phyloP scores from a whole-genome alignment of 352 stramenopile species.

The Phytopythium boreale region DNA sequence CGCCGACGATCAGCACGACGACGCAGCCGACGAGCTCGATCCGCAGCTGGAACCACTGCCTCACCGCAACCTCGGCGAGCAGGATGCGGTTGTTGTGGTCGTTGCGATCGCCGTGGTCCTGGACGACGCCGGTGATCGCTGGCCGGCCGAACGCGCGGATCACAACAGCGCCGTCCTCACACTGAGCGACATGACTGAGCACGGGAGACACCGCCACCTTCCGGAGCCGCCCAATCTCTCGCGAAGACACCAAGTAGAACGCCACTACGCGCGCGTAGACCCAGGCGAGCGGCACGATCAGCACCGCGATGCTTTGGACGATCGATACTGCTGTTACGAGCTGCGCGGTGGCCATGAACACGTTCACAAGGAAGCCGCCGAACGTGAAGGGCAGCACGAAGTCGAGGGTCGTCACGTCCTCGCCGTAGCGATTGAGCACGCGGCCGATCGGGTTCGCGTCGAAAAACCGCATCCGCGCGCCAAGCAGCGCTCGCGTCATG shows the following conservation, averaged over 20 bases:
- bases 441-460: constrained; percentile 72
- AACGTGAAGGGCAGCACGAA: constrained; percentile 29
- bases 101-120: constrained; percentile 12
- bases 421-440: constrained; percentile 79
- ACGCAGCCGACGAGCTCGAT: constrained; percentile 29
- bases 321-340: constrained; percentile 55
- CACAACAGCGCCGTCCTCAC: constrained; percentile 15
- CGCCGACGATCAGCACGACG: constrained; percentile 19
- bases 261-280: constrained; percentile 47
- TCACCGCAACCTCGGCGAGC: constrained; percentile 13
- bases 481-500: constrained; percentile 65
- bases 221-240: constrained; percentile 26
- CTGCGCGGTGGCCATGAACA: constrained; percentile 50
- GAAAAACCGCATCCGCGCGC: constrained; percentile 74
- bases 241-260: constrained; percentile 25
- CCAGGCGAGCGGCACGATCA: constrained; percentile 65
- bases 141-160: constrained; percentile 25
- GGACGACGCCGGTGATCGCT: constrained; percentile 5
- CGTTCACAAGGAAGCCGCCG: constrained; percentile 37
- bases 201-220: constrained; percentile 27
- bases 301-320: constrained; percentile 84
- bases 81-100: constrained; percentile 16
- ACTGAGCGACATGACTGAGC: constrained; percentile 15
- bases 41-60: constrained; percentile 31
- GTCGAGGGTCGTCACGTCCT: constrained; percentile 83